phyloP scores from a whole-genome alignment of 208 protist genomes.

The Borovskyia barvae region DNA sequence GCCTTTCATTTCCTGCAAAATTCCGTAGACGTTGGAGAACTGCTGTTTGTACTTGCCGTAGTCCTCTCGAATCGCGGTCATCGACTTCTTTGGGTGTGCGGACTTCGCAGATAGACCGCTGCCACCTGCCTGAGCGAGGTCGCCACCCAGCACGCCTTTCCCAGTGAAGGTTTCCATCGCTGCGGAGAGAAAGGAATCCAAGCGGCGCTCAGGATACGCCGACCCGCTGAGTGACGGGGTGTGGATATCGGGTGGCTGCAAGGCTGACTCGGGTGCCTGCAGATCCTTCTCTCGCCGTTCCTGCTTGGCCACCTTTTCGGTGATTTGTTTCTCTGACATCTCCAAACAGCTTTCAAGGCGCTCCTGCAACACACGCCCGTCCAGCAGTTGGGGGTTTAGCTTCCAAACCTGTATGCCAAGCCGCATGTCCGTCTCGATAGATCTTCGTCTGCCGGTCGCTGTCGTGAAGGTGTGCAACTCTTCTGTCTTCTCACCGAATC shows the following conservation, averaged over 20 bases:
- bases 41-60: conserved; percentile 72
- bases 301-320: conserved; percentile 24
- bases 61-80: conserved; percentile 46
- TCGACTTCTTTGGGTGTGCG: conserved; percentile 8
- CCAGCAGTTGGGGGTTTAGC: conserved; percentile 63
- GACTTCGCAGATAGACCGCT: neutral
- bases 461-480: conserved; percentile 50
- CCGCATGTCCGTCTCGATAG: conserved; percentile 71
- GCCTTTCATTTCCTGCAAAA: conserved; percentile 80
- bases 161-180: conserved; percentile 9
- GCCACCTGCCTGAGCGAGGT: conserved; percentile 17
- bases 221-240: neutral
- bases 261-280: conserved; percentile 1
- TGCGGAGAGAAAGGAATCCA: conserved; percentile 18
- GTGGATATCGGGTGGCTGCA: conserved; percentile 15
- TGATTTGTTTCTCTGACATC: conserved; percentile 22
- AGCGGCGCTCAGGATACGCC: conserved; percentile 7
- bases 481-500: conserved; percentile 66
- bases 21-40: conserved; percentile 71
- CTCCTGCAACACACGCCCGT: conserved; percentile 67
- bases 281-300: conserved; percentile 13
- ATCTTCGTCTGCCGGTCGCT: conserved; percentile 20
- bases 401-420: conserved; percentile 83
- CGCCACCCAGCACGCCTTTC: conserved; percentile 31
- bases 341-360: conserved; percentile 58